Conservation (phyloP, 2,329 filamentous ascomycete species). For the Diaporthe sp. region DNA sequence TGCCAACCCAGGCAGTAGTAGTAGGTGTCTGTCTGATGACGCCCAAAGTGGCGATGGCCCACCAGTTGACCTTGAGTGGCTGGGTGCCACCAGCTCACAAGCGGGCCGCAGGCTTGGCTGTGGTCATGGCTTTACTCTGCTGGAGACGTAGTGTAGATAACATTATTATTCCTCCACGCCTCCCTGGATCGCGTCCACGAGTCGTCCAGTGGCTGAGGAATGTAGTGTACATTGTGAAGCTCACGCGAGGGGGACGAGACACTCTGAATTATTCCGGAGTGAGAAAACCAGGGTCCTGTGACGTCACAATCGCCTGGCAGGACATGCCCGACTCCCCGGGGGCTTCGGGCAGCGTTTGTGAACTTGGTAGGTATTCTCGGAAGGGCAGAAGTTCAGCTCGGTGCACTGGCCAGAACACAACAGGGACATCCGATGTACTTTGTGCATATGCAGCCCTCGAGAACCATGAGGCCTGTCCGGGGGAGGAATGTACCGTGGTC, state of each 20-base stretch:
- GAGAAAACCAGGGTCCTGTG: constrained; percentile 30
- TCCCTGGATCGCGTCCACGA: background rate
- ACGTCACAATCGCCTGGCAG: constrained; percentile 4
- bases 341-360: background rate
- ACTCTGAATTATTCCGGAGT: background rate
- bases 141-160: too few relatives aligned
- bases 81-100: background rate
- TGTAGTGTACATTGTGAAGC: background rate
- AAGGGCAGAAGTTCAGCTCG: background rate
- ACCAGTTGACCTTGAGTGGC: constrained; percentile 1
- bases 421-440: background rate
- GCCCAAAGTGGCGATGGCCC: constrained; percentile 7
- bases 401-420: background rate
- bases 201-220: background rate
- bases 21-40: background rate
- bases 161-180: background rate
- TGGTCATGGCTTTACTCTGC: background rate
- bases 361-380: background rate
- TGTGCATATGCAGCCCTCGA: constrained; percentile 1
- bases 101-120: background rate
- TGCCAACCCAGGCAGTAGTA: background rate
- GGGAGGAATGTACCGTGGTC: background rate
- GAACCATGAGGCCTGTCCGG: background rate
- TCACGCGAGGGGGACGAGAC: background rate
- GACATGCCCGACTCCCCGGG: background rate